Evolutionary conservation across 2,329 filamentous ascomycete genomes (phyloP).

Genomic region (Colletotrichum costaricense): DNA sequence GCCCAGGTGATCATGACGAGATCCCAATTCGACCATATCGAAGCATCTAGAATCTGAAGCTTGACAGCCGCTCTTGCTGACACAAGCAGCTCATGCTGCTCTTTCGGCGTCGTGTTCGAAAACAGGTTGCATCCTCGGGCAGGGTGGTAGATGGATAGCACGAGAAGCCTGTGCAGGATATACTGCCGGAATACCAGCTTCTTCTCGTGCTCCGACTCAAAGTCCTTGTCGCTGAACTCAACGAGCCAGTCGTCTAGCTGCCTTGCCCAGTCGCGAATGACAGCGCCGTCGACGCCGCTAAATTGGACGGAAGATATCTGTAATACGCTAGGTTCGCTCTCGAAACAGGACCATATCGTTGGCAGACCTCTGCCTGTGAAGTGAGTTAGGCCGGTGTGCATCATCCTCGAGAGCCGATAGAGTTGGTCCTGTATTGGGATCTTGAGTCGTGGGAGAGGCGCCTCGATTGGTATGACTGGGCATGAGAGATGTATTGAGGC

Average conservation of each 20-base stretch:
- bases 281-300: constrained; percentile 51
- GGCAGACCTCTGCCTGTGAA: constrained; percentile 55
- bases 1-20: constrained; percentile 58
- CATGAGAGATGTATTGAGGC: constrained; percentile 54
- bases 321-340: constrained; percentile 19
- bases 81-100: constrained; percentile 53
- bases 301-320: constrained; percentile 43
- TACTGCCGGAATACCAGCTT: constrained; percentile 53
- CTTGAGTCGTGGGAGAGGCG: constrained; percentile 50
- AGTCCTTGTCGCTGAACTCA: constrained; percentile 46
- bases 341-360: constrained; percentile 55
- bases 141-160: constrained; percentile 56
- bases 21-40: constrained; percentile 58
- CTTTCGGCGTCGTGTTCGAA: constrained; percentile 49
- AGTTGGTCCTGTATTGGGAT: constrained; percentile 52
- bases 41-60: constrained; percentile 51
- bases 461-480: constrained; percentile 52
- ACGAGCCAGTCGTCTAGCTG: constrained; percentile 55
- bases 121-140: constrained; percentile 52
- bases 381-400: constrained; percentile 55
- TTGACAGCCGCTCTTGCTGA: constrained; percentile 53
- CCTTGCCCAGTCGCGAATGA: constrained; percentile 55
- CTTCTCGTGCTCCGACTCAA: constrained; percentile 47
- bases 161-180: constrained; percentile 53
- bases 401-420: constrained; percentile 55